Evolutionary conservation across 1,284 basidiomycete species (phyloP).

Genomic region (Ganoderma sinense): DNA sequence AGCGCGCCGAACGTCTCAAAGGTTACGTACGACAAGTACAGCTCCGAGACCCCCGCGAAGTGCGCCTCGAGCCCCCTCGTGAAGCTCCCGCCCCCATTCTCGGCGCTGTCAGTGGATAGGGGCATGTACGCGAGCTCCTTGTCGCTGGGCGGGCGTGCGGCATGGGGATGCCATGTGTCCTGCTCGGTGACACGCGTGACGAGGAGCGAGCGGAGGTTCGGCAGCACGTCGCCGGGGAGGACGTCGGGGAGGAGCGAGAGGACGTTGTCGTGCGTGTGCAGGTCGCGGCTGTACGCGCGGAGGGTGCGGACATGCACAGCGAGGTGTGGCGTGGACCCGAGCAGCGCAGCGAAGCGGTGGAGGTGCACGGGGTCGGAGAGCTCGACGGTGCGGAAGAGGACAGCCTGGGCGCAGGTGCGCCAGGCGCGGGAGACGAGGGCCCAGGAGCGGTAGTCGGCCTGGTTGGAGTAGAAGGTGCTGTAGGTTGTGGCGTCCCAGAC

Average conservation of each 20-base stretch:
- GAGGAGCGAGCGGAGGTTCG: neutral
- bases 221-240: neutral
- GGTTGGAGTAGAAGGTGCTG: neutral
- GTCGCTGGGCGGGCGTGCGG: neutral
- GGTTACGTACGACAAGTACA: neutral
- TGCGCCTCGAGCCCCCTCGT: neutral
- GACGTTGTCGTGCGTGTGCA: neutral
- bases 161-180: slow-evolving; percentile 1
- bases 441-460: slow-evolving; percentile 3
- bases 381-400: slow-evolving; percentile 1
- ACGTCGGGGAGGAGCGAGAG: neutral
- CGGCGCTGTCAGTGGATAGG: neutral
- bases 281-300: neutral
- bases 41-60: neutral
- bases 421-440: neutral
- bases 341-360: neutral
- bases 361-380: neutral
- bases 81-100: neutral
- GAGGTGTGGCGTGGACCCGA: neutral
- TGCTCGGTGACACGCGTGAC: neutral
- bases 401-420: neutral
- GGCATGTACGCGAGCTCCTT: slow-evolving; percentile 1
- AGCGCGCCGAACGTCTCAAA: neutral
- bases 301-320: neutral
- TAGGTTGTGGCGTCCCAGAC: neutral